Evolutionary conservation across 805 yeast genomes (phyloP), one percentile per base, ranked within the genome.

Genomic region (Metschnikowia continentalis): DNA sequence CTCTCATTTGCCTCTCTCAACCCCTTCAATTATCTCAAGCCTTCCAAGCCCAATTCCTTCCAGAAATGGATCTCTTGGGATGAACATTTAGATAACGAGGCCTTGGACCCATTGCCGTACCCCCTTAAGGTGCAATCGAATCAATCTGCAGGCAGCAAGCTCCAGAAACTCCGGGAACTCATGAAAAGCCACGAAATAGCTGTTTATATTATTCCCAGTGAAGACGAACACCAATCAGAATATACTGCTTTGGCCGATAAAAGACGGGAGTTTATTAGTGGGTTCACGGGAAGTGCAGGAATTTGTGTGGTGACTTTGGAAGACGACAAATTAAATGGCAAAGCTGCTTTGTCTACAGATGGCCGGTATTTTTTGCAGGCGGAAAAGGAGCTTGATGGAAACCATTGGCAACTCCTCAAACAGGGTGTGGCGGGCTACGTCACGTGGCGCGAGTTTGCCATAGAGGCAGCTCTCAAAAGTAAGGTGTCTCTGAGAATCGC

Each of bases 341-440:
- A 81, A 43, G 95, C 96, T 13, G 88, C 86, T 0, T 70, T 94
- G 46, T 83, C 96, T 7, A 94, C 99, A 0, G 99, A 94, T 68
- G 98, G 98, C 1, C 77, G 99, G 57, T 94, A 94, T 71, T 94
- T 90, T 67, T 74, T 88, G 52, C 99, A 94, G 70, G 98, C 98
- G 1, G 81, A 79, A 20, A 81, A 84, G 51, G 94, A 94, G 69
- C 72, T 94, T 49, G 95, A 89, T 64, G 62, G 68, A 36, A 82
- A 83, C 61, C 49, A 60, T 42, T 94, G 98, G 98, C 68, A 70
- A 1, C 69, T 94, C 42, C 75, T 94, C 53, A 90, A 86, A 63
- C 95, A 86, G 65, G 96, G 96, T 3, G 71, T 76, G 35, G 76
- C 79, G n/a, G 87, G 84, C 32, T 79, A 79, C 36, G 81, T 84